Percentiles rank a stretch among this genome's conserved stretches.
These are phyloP conservation scores for Hirsutella thompsonii DNA, from an alignment of 2,329 filamentous ascomycete species.

Conservation along the genomic window DNA sequence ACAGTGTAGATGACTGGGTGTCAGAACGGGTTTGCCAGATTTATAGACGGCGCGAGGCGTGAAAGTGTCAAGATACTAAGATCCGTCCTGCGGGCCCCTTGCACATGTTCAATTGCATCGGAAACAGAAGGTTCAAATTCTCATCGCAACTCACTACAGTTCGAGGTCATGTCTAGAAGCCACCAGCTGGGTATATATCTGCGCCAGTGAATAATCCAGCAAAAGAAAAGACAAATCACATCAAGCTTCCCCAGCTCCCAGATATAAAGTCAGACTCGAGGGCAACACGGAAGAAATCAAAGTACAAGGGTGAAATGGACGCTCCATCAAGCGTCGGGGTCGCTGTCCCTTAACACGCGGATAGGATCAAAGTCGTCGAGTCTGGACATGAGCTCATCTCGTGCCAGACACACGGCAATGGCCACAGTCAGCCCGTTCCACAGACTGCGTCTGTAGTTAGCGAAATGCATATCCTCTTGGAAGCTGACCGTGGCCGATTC, in stretches of 20 bases:
- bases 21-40: conserved; percentile 2
- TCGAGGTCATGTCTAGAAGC: too few relatives aligned
- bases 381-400: conserved; percentile 23
- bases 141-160: too few relatives aligned
- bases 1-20: conserved; percentile 3
- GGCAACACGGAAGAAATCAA: not conserved
- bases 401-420: conserved; percentile 24
- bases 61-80: not conserved
- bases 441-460: conserved; percentile 24
- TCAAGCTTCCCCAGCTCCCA: too few relatives aligned
- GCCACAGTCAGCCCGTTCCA: conserved; percentile 32
- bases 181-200: too few relatives aligned
- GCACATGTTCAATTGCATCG: too few relatives aligned
- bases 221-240: too few relatives aligned
- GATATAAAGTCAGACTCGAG: not conserved
- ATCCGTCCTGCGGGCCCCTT: too few relatives aligned
- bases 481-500: conserved; percentile 25
- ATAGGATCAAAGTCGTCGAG: conserved; percentile 21
- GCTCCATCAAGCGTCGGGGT: conserved; percentile 21
- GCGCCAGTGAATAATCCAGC: too few relatives aligned
- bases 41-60: conserved; percentile 10
- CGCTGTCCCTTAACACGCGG: conserved; percentile 18
- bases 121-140: too few relatives aligned
- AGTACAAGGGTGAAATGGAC: not conserved
- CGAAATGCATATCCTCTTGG: conserved; percentile 27